These are phyloP conservation scores for Pueraria montana DNA, from an alignment of 306 rosid genomes.

Conservation along the genomic window DNA sequence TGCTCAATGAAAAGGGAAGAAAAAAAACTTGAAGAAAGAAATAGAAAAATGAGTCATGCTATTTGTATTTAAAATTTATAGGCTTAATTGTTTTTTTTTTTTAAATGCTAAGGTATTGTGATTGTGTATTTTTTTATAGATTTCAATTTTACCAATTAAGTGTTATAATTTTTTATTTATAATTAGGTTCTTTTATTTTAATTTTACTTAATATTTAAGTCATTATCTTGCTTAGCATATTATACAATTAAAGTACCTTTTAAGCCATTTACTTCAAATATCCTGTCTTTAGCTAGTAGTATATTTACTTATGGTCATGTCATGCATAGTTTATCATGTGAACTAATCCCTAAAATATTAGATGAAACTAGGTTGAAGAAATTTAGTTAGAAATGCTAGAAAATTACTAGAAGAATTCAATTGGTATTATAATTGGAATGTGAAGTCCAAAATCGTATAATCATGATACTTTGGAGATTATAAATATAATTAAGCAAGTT, in stretches of 20 bases:
- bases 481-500: background rate
- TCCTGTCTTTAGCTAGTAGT: background rate
- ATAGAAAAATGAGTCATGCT: background rate
- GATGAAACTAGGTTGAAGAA: background rate
- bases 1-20: constrained; percentile 21
- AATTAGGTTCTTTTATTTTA: background rate
- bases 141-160: no score
- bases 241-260: background rate
- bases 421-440: background rate
- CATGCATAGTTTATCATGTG: background rate
- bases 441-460: no score
- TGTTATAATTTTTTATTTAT: background rate
- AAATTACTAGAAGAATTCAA: background rate
- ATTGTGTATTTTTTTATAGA: background rate
- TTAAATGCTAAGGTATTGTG: background rate
- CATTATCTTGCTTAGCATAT: background rate
- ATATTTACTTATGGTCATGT: no score
- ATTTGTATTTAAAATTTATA: background rate
- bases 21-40: background rate
- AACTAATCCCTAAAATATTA: background rate
- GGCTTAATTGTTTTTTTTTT: background rate
- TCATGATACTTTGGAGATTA: background rate
- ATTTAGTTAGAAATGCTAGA: background rate
- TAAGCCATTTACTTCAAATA: background rate
- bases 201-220: background rate